phyloP scores from a whole-genome alignment of 495 filamentous ascomycete genomes.

The Podospora fimiseda region DNA sequence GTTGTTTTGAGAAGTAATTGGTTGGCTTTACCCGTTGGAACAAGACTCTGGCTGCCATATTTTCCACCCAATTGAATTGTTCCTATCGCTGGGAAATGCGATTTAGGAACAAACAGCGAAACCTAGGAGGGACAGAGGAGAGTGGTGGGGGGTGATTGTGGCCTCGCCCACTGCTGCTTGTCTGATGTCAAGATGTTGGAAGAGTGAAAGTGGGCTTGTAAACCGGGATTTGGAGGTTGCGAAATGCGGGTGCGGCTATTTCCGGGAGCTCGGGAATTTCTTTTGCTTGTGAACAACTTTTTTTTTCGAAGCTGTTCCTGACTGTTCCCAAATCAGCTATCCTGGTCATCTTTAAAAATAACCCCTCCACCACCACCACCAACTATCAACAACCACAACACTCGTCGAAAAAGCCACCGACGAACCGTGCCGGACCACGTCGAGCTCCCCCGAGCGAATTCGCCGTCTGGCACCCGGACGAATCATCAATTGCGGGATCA shows the following conservation, averaged over 20 bases:
- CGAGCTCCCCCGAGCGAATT: background rate
- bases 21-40: slow-evolving; percentile 40
- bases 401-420: background rate
- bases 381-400: background rate
- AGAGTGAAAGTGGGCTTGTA: slow-evolving; percentile 5
- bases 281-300: background rate
- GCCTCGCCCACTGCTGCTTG: slow-evolving; percentile 1
- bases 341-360: too few relatives aligned
- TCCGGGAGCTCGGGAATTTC: slow-evolving; percentile 16
- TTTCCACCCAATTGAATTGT: slow-evolving; percentile 35
- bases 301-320: background rate
- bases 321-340: too few relatives aligned
- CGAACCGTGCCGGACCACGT: background rate
- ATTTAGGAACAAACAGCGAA: slow-evolving; percentile 8
- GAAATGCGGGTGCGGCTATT: slow-evolving; percentile 16
- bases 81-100: slow-evolving; percentile 7
- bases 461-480: too few relatives aligned
- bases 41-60: slow-evolving; percentile 50
- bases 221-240: slow-evolving; percentile 3
- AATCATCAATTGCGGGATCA: background rate
- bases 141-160: slow-evolving; percentile 9
- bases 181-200: slow-evolving; percentile 11
- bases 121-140: background rate
- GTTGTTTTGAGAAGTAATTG: slow-evolving; percentile 2
- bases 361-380: background rate